Base-by-base conservation (phyloP, 768 basidiomycete genomes). In the Tricholomella constricta region DNA sequence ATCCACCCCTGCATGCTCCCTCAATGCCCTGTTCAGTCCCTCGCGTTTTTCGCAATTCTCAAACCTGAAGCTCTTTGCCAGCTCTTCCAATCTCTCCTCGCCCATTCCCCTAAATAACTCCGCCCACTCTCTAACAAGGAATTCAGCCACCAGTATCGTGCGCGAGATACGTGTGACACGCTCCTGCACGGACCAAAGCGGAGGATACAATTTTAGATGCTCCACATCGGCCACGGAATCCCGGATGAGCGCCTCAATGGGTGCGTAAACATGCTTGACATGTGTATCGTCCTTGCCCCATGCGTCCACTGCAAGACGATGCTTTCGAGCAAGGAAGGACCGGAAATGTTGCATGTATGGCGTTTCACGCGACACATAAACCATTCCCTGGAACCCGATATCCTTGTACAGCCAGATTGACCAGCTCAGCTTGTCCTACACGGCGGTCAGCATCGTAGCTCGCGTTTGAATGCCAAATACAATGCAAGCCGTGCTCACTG, bases 371-470 rank as follows among this genome's bases (percentile, higher is more conserved):
- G 80, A 78, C 60, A 85, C 75, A 68, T 88, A 81, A 25, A 88
- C 85, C 89, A 92, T 90, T 32, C 90, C 90, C 70, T 90, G 87
- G 78, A 86, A 88, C 15, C 88, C 88, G 59, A 89, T 87, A 61
- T 89, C 87, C 61, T 88, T 93, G 80, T 89, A 93, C 17, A 91
- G 70, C 91, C 91, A 93, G 72, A 92, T 93, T 0, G 86, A 85
- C 89, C 89, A 91, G 64, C 82, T 84, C 50, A 86, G 67, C 22
- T 79, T 80, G 60, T 83, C 84, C 83, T 85, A n/a, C n/a, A n/a
- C n/a, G n/a, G n/a, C n/a, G n/a, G n/a, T n/a, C n/a, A n/a, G n/a
- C n/a, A n/a, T n/a, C n/a, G n/a, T n/a, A n/a, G n/a, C n/a, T n/a
- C n/a, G n/a, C n/a, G n/a, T n/a, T n/a, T n/a, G n/a, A n/a, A n/a